These are phyloP conservation scores for Golubevia sp. DNA, from an alignment of 1,284 basidiomycete genomes.

Conservation along the genomic window DNA sequence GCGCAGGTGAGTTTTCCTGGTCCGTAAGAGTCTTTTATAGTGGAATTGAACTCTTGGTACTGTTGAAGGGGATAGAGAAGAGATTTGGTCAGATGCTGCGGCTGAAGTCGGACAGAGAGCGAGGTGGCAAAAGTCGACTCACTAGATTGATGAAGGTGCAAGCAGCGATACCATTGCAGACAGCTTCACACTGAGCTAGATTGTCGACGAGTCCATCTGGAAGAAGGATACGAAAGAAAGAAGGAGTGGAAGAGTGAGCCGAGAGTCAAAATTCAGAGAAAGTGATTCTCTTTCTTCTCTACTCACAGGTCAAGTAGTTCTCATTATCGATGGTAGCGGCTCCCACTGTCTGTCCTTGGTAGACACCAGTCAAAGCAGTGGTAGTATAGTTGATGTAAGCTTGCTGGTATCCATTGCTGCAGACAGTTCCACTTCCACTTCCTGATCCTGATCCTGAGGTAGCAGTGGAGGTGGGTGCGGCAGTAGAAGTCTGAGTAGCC, in stretches of 20 bases:
- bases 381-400: conserved; percentile 21
- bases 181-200: conserved; percentile 13
- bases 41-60: too few species aligned
- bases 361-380: conserved; percentile 15
- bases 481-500: too few species aligned
- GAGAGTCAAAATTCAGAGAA: too few species aligned
- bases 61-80: conserved; percentile 1
- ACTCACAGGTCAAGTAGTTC: conserved; percentile 23
- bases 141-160: conserved; percentile 25
- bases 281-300: too few species aligned
- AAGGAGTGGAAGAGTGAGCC: too few species aligned
- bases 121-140: too few species aligned
- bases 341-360: conserved; percentile 19
- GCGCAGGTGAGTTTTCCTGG: conserved; percentile 27
- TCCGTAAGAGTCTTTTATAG: conserved; percentile 16
- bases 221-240: too few species aligned
- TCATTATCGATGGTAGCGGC: conserved; percentile 27
- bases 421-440: conserved; percentile 2
- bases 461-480: background rate
- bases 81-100: conserved; percentile 14
- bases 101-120: too few species aligned
- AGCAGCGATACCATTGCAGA: conserved; percentile 14
- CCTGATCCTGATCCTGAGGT: background rate
- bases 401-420: conserved; percentile 15
- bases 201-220: conserved; percentile 14